Percentiles rank a stretch among this genome's conserved stretches.
Conservation (phyloP, 768 basidiomycete genomes). For the Glaciozyma martinii region DNA sequence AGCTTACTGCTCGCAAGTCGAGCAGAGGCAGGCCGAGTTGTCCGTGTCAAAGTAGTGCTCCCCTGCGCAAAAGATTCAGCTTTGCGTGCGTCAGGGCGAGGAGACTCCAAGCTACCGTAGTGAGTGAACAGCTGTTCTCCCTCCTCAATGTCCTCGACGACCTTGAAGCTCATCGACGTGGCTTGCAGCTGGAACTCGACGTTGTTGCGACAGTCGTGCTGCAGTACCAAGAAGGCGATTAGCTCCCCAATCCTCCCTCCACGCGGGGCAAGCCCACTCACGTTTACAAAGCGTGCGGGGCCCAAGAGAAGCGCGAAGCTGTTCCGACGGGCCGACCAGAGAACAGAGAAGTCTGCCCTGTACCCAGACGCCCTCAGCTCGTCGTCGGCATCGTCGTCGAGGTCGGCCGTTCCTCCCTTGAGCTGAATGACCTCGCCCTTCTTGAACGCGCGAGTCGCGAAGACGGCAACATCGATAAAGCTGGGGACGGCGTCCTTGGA, state of each 20-base stretch:
- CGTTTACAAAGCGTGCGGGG: constrained; percentile 26
- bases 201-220: constrained; percentile 30
- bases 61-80: constrained; percentile 4
- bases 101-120: constrained; percentile 11
- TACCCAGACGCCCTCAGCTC: constrained; percentile 12
- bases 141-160: constrained; percentile 23
- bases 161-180: constrained; percentile 26
- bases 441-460: constrained; percentile 28
- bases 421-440: constrained; percentile 27
- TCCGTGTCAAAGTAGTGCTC: constrained; percentile 28
- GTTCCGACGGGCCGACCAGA: constrained; percentile 23
- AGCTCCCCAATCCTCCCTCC: background rate
- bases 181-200: constrained; percentile 23
- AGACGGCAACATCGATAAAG: constrained; percentile 29
- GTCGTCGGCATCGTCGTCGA: constrained; percentile 29
- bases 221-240: background rate
- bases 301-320: constrained; percentile 27
- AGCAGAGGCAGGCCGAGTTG: constrained; percentile 27
- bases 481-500: background rate
- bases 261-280: background rate
- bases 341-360: constrained; percentile 24
- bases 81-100: background rate
- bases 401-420: constrained; percentile 20
- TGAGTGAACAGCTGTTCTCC: constrained; percentile 30
- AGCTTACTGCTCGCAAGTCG: constrained; percentile 26